Evolutionary conservation across 2,329 filamentous ascomycete genomes (phyloP), one percentile per base, ranked within the genome.

Genomic region (Fusarium caatingaense): DNA sequence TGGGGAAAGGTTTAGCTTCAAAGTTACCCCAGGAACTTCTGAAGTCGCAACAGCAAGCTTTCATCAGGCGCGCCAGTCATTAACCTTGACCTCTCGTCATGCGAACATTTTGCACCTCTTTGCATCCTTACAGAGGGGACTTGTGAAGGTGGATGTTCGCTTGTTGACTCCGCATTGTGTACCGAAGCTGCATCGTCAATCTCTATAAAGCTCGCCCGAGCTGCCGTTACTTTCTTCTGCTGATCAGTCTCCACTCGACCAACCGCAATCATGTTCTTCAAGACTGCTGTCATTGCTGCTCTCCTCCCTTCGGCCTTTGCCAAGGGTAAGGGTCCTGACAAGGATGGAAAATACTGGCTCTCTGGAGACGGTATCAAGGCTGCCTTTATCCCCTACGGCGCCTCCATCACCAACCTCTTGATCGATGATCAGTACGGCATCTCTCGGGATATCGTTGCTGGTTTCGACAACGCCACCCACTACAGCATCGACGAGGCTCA

Each of bases 391-490:
- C 85, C 91, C 2, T 94, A 94, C 74, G 92, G 91, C 66, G 92
- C 92, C 10, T 89, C 89, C 62, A 86, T 94, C 74, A 86, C 90
- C 61, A 91, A 93, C 76, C 83, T 94, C 55, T 84, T 92, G 77
- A 84, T 94, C 77, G 85, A 87, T 40, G 92, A 93, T 78, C 87
- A 88, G 72, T 84, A 90, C 71, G 91, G 91, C 47, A 81, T 91
- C 45, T 84, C 88, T 76, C 87, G 91, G 63, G 92, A 94, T 76
- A 83, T 94, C 51, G 88, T 94, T 2, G 85, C 87, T 48, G 92
- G 92, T 49, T 94, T 89, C 74, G 92, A 94, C 81, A 93, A 93
- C 76, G 91, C 92, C 47, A 88, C 83, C 55, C 89, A 91, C 80
- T 94, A 94, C 80, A 80, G 79, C 63, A 78, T 88, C 50, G 90